Conservation (phyloP, 1,284 basidiomycete species). For the Boletellus deceptivus region DNA sequence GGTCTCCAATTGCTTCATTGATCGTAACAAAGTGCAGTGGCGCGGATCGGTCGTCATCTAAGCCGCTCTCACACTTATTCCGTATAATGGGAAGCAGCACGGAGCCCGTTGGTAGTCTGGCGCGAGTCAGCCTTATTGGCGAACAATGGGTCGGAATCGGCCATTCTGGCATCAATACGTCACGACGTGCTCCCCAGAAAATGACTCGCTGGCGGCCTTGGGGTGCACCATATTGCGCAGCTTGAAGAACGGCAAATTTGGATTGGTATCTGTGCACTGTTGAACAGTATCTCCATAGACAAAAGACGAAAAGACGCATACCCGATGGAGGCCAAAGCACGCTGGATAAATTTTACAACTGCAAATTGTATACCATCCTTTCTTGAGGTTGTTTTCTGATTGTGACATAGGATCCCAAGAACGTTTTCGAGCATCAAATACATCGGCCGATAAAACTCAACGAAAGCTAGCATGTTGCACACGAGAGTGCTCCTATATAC, state of each 20-base stretch:
- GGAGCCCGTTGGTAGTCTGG: conserved; percentile 38
- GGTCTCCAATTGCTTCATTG: conserved; percentile 60
- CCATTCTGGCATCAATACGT: conserved; percentile 54
- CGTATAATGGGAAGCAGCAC: conserved; percentile 41
- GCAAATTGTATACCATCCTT: conserved; percentile 46
- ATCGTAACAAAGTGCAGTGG: conserved; percentile 57
- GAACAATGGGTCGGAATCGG: conserved; percentile 60
- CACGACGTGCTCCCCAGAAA: conserved; percentile 60
- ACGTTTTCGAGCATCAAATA: conserved; percentile 75
- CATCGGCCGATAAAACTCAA: conserved; percentile 62
- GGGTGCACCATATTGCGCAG: conserved; percentile 66
- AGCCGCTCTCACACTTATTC: conserved; percentile 31
- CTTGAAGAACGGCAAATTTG: conserved; percentile 60
- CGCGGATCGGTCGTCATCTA: conserved; percentile 46
- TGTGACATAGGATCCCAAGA: conserved; percentile 50
- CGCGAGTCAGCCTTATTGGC: conserved; percentile 28
- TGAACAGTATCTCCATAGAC: background rate
- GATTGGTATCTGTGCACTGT: conserved; percentile 59
- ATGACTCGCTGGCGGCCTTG: conserved; percentile 66
- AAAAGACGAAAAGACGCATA: conserved; percentile 30
- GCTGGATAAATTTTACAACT: conserved; percentile 61
- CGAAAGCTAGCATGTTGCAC: conserved; percentile 69
- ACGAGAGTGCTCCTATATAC: conserved; percentile 53
- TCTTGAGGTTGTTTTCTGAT: conserved; percentile 34
- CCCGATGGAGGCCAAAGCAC: conserved; percentile 60